Conservation (phyloP, 306 rosid genomes). For the Castanopsis chinensis region DNA sequence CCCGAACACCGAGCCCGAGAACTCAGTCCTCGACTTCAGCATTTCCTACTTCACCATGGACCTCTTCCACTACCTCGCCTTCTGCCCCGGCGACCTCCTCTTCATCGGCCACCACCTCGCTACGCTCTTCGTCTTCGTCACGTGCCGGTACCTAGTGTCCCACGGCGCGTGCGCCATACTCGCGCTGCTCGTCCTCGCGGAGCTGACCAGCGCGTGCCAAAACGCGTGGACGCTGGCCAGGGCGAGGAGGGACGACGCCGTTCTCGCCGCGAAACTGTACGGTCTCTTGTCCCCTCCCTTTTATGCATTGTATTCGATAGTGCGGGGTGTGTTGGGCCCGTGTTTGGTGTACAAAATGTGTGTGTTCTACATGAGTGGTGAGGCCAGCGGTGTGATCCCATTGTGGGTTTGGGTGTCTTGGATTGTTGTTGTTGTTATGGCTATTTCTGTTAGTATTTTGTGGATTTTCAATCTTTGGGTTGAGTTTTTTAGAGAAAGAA, state of each 20-base stretch:
- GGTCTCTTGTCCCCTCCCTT: slow-evolving; percentile 64
- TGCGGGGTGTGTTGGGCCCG: slow-evolving; percentile 68
- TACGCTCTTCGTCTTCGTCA: slow-evolving; percentile 81
- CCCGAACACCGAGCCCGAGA: slow-evolving; percentile 49
- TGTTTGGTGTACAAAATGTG: slow-evolving; percentile 65
- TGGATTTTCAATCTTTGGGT: slow-evolving; percentile 89
- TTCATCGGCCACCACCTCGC: slow-evolving; percentile 86
- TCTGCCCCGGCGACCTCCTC: slow-evolving; percentile 69
- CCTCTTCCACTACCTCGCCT: slow-evolving; percentile 66
- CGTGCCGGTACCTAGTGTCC: slow-evolving; percentile 73
- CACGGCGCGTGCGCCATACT: slow-evolving; percentile 73
- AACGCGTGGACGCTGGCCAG: slow-evolving; percentile 80
- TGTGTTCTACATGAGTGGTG: slow-evolving; percentile 45
- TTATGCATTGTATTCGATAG: slow-evolving; percentile 50
- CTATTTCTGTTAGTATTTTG: slow-evolving; percentile 75
- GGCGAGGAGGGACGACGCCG: slow-evolving; percentile 42
- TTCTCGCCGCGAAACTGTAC: slow-evolving; percentile 46
- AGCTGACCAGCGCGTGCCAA: slow-evolving; percentile 78
- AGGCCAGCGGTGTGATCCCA: slow-evolving; percentile 57
- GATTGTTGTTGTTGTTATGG: slow-evolving; percentile 60
- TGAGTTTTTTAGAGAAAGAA: slow-evolving; percentile 46
- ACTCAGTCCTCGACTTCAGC: slow-evolving; percentile 76
- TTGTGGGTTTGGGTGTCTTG: slow-evolving; percentile 86
- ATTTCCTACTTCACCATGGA: slow-evolving; percentile 79
- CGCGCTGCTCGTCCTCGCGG: slow-evolving; percentile 66